Base-by-base conservation (phyloP, 2,329 filamentous ascomycete genomes). In the Aspergillus spinulosporus region DNA sequence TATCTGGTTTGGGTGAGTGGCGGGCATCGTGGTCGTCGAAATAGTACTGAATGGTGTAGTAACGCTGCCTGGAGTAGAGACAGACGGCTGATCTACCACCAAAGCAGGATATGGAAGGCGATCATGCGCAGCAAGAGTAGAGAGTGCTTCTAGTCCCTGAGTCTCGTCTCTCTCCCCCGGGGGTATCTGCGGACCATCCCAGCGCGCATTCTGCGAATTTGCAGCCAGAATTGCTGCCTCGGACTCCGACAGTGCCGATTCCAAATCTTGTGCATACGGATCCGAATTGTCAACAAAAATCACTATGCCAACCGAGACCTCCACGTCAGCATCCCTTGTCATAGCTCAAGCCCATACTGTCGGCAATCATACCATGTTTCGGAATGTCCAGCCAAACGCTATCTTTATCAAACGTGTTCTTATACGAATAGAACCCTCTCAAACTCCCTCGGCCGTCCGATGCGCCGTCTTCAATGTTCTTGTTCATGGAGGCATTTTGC, bases 401-500 rank as follows among this genome's bases (percentile, higher is more conserved):
- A 57, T 82, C 76, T 57, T 83, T 78, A 56, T 81, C 77, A 64
- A 87, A 87, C 2, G 84, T 86, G 70, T 87, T 84, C 66, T 84
- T 85, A 70, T 87, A 87, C 26, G 83, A 83, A 67, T 86, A 87
- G 69, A 87, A 87, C 14, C 82, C 80, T 59, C 82, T 83, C 59
- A 87, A 72, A 49, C 75, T 77, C 36, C 76, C 78, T 43, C 72
- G 70, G 11, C 66, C 70, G 56, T 68, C 67, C 4, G 68, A 66
- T 8, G 66, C 66, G 8, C 66, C 62, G 11, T 78, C 75, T 44
- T 76, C 74, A 11, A 73, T 72, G 37, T 69, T 66, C 48, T 81
- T 79, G 58, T 87, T 87, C 84, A 87, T 85, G 15, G 84, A 86
- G 31, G 84, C 84, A 79, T 88, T 88, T 71, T 88, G 85, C 66